Evolutionary conservation across 345 rosid species (phyloP), one percentile per base, ranked within the genome.

Genomic region (Erucastrum elatum): DNA sequence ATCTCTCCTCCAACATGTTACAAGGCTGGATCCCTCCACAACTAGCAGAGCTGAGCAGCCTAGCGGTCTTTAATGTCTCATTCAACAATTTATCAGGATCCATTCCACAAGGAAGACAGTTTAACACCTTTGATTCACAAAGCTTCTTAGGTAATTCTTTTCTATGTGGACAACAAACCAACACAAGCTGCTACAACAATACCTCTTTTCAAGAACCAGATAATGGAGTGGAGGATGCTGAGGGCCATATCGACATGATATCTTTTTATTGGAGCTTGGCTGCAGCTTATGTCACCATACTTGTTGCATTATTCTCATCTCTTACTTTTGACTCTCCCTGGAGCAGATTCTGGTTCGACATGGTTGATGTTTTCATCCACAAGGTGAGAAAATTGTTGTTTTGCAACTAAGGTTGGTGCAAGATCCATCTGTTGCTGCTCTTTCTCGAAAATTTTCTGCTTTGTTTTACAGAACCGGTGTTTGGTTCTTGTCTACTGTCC

Each of bases 291-390:
- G 77, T 71, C 21, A 71, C 67, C 0, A 3, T 78, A 30, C 39
- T 78, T 65, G 0, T 71, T 30, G 72, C 62, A 3, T 1, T 78
- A 56, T 0, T 78, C 0, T 7, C 39, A 56, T 78, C 72, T 13
- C 72, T 78, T 6, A 39, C 41, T 8, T 71, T 78, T 78, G 76
- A 71, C 17, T 78, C 81, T n/a, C 68, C 60, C 17, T 74, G 71
- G 77, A 51, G 70, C 10, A 64, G 70, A 33, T 9, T 26, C 17
- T 74, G 77, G 77, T 74, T 74, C 64, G 17, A 33, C 25, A 6
- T 21, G 1, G 69, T 74, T 49, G 77, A 74, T 30, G 62, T 3
- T 49, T 74, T 64, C 63, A 74, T 74, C 63, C 5, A 31, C 34
- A 74, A 17, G 62, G 9, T 8, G 2, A 74, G n/a, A 21, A 21